Base-by-base conservation (phyloP, 495 filamentous ascomycete species). In the Penicillium cosmopolitanum region DNA sequence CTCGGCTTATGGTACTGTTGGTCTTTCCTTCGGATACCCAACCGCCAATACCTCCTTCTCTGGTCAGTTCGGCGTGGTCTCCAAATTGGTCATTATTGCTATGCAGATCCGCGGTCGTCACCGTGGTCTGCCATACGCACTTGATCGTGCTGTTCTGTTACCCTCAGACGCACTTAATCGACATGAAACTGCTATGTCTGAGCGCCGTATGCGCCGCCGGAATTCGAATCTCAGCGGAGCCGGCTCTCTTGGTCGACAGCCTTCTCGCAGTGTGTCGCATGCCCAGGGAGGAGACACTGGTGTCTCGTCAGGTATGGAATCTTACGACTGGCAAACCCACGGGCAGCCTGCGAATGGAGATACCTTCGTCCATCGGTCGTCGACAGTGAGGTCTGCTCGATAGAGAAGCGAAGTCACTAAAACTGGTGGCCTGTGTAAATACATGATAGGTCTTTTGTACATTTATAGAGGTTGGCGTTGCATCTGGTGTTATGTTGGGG, bases 31-130 rank as follows among this genome's bases (percentile, higher is more conserved):
- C 3, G 95, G 95, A 6, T 96, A 93, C 52, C 82, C 89, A 0
- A 75, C 70, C 9, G 80, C 83, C 66, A 89, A 96, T 61, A 81
- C 90, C 6, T 91, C 89, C 0, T 93, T 98, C 64, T 90, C 84
- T 18, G 86, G 82, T 4, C 83, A 96, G 62, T 96, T 98, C 68
- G 81, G 78, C 6, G 81, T 87, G 4, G 69, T 96, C 10, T 89
- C 88, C n/a, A 97, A 97, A 65, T 84, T 98, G 28, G 87, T 97
- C 42, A 89, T 98, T 60, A 89, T 96, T 43, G 90, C 91, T 28
- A 96, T 96, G 92, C 89, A 96, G 76, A 83, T 97, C 42, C 89
- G 94, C 66, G 94, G 94, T 21, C 83, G 94, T 1, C 95, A 97
- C 70, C 89, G 94, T 75, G 94, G 95, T 31, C 77, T 98, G 0